These are phyloP conservation scores for Quercus agrifolia DNA, from an alignment of 306 rosid species.

Conservation along the genomic window DNA sequence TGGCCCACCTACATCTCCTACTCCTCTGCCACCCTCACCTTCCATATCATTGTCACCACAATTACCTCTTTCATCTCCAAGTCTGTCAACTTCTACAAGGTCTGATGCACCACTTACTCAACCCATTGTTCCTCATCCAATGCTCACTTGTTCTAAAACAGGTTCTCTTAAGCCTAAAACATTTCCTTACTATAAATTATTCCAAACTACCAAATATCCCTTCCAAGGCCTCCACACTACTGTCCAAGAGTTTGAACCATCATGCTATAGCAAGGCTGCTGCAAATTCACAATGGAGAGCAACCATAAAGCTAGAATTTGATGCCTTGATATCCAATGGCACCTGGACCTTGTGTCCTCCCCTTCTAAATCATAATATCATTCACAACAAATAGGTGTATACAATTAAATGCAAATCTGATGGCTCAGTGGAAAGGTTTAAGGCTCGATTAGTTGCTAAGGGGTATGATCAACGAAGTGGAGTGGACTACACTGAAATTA, in stretches of 20 bases:
- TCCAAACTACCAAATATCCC: not conserved
- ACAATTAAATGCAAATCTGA: too few relatives aligned
- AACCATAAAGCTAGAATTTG: not conserved
- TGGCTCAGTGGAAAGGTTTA: too few relatives aligned
- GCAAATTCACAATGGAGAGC: not conserved
- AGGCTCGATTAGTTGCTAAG: too few relatives aligned
- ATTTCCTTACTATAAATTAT: too few relatives aligned
- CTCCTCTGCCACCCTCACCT: too few relatives aligned
- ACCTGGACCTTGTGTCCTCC: not conserved
- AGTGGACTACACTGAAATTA: too few relatives aligned
- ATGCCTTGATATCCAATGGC: not conserved
- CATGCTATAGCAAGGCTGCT: not conserved
- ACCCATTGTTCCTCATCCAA: not conserved
- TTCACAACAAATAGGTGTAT: too few relatives aligned
- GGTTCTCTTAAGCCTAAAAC: not conserved
- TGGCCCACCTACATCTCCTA: too few relatives aligned
- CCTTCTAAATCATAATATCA: not conserved
- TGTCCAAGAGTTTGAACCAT: not conserved
- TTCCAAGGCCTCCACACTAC: too few relatives aligned
- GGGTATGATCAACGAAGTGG: too few relatives aligned
- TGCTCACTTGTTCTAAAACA: not conserved
- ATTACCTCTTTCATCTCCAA: not conserved
- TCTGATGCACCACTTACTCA: not conserved
- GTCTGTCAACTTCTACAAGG: not conserved
- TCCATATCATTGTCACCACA: not conserved